Base-by-base conservation (phyloP, 768 basidiomycete species). In the Bullera alba region DNA sequence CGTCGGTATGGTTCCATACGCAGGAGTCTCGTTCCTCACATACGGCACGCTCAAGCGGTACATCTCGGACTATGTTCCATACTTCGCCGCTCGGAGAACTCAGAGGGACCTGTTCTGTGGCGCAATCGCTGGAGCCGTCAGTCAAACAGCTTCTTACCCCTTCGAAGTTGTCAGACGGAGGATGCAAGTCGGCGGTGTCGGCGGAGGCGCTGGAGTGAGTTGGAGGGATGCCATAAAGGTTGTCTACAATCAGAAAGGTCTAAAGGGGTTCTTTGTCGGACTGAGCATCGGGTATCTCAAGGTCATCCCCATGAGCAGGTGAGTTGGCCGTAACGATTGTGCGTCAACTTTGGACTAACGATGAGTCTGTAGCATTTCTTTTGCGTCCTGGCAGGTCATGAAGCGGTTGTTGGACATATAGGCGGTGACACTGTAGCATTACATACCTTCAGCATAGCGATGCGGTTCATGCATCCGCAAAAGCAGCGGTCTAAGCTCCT, bases 141-240 rank as follows among this genome's bases (percentile, higher is more conserved):
- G 85, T 5, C 92, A 96, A 74, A 93, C 90, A 1, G 82, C 81
- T 15, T 87, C 87, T 28, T 97, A 97, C 71, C 93, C 93, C 3
- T 89, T 96, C 67, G 93, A 97, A 67, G 84, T 97, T 46, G 78
- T 92, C 19, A 80, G 93, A 43, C 76, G 93, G 56, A 79, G 88
- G 47, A 93, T 95, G 89, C 92, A 97, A 73, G 89, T 96, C 2
- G 91, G 90, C 2, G 90, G 92, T 2, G 77, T 87, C 34, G 83
- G 83, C 17, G 61, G 57, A 10, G 61, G 64, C 60, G 76, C 81
- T 30, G 88, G 86, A 81, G 67, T 92, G 22, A 78, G 81, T 2
- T 88, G 85, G 79, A 78, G 79, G 45, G 88, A 93, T 74, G 90
- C 87, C 0, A 77, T 82, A n/a, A 70, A 70, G 46, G 65, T 74